phyloP scores from a whole-genome alignment of 768 basidiomycete genomes.

The Sporobolomyces phaffii region DNA sequence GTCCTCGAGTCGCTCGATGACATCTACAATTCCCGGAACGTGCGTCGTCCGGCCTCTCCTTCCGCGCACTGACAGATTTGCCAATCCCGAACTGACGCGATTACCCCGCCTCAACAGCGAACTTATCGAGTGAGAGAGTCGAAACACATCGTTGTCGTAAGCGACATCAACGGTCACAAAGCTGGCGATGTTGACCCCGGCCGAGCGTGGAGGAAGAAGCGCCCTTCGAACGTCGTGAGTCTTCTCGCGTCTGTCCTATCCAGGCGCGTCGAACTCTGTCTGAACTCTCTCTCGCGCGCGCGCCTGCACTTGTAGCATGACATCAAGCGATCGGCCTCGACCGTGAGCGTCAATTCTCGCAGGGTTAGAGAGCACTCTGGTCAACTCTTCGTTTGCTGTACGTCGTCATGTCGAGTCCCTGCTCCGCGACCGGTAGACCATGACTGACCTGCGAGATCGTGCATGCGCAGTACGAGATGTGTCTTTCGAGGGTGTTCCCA shows the following conservation, averaged over 20 bases:
- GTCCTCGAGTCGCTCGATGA: slow-evolving; percentile 50
- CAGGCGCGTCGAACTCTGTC: too few species aligned
- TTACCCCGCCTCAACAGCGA: slow-evolving; percentile 47
- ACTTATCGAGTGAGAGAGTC: slow-evolving; percentile 78
- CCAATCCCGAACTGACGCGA: not conserved
- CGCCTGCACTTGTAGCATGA: too few species aligned
- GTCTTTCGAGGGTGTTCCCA: slow-evolving; percentile 65
- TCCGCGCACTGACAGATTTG: not conserved
- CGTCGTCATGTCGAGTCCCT: slow-evolving; percentile 34
- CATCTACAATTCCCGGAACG: slow-evolving; percentile 47
- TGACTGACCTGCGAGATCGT: slow-evolving; percentile 2
- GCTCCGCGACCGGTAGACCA: slow-evolving; percentile 28
- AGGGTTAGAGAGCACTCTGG: slow-evolving; percentile 74
- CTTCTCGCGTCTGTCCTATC: too few species aligned
- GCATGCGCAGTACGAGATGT: slow-evolving; percentile 62
- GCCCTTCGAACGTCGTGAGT: slow-evolving; percentile 89
- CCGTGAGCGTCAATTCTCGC: slow-evolving; percentile 87
- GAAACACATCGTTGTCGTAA: slow-evolving; percentile 71
- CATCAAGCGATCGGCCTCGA: slow-evolving; percentile 45
- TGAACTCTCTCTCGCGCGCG: too few species aligned
- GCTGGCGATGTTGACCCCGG: slow-evolving; percentile 79
- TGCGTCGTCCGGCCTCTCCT: slow-evolving; percentile 13
- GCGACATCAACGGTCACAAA: slow-evolving; percentile 63
- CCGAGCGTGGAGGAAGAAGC: slow-evolving; percentile 75
- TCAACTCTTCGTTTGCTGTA: slow-evolving; percentile 90